A percentile compares a stretch with the other conserved stretches of the same genome.
Conservation (phyloP, 305 asterid species). For the Solanum hybrid region DNA sequence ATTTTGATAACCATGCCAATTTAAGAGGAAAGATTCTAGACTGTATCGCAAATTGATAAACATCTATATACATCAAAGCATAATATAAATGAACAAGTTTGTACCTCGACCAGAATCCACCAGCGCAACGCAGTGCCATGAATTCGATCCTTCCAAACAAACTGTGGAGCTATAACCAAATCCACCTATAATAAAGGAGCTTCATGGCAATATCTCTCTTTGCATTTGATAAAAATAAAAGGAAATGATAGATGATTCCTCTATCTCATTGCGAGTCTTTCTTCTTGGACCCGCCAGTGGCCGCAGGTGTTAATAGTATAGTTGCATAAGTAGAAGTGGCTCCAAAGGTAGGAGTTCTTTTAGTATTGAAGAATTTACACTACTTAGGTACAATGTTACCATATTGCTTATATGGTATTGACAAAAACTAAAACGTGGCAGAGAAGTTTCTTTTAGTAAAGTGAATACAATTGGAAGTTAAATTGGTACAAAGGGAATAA, state of each 20-base stretch:
- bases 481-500: not conserved
- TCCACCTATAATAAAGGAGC: constrained; percentile 51
- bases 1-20: not conserved
- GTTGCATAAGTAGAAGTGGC: not conserved
- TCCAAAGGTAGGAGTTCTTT: not conserved
- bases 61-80: not conserved
- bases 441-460: not conserved
- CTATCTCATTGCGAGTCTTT: not conserved
- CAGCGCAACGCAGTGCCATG: constrained; percentile 94
- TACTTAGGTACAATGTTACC: not conserved
- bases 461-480: not conserved
- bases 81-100: not conserved
- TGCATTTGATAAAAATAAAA: not conserved
- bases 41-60: not conserved
- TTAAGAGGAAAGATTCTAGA: not conserved
- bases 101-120: constrained; percentile 98
- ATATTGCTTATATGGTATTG: not conserved
- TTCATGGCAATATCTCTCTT: not conserved
- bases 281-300: not conserved
- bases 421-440: not conserved
- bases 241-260: not conserved
- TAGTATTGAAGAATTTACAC: not conserved
- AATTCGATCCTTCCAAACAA: constrained; percentile 90
- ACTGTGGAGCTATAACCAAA: constrained; percentile 70
- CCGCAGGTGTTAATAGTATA: not conserved